These are phyloP conservation scores for Arctostaphylos glauca DNA, from an alignment of 148 eudicot genomes.

Conservation along the genomic window DNA sequence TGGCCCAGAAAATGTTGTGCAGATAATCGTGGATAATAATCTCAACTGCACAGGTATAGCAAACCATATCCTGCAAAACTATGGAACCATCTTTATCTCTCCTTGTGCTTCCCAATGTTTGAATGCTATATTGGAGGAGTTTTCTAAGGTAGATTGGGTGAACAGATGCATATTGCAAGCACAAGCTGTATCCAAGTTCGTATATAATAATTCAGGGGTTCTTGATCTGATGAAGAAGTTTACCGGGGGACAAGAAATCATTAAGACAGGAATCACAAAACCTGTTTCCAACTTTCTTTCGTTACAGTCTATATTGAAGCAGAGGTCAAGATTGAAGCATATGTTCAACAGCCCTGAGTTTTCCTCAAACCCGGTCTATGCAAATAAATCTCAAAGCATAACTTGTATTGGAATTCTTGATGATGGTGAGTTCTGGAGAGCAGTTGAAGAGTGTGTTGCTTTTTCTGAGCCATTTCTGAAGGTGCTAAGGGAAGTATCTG, in stretches of 20 bases:
- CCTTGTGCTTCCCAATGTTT: constrained; percentile 91
- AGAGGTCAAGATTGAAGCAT: constrained; percentile 68
- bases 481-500: constrained; percentile 83
- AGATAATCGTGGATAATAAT: constrained; percentile 70
- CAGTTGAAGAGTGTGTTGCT: constrained; percentile 84
- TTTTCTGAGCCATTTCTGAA: constrained; percentile 89
- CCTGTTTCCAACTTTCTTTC: constrained; percentile 74
- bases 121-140: constrained; percentile 78
- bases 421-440: constrained; percentile 82
- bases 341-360: constrained; percentile 88
- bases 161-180: constrained; percentile 73
- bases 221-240: constrained; percentile 80
- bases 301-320: constrained; percentile 71
- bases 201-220: constrained; percentile 60
- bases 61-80: constrained; percentile 69
- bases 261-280: constrained; percentile 77
- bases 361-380: constrained; percentile 40
- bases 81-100: constrained; percentile 72
- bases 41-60: constrained; percentile 67
- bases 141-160: constrained; percentile 92
- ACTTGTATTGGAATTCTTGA: constrained; percentile 65
- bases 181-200: constrained; percentile 68
- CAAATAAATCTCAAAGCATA: constrained; percentile 68
- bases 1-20: constrained; percentile 86
- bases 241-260: constrained; percentile 73